Evolutionary conservation across 306 rosid species (phyloP), one percentile per base, ranked within the genome.

Genomic region (Luffa aegyptiaca): DNA sequence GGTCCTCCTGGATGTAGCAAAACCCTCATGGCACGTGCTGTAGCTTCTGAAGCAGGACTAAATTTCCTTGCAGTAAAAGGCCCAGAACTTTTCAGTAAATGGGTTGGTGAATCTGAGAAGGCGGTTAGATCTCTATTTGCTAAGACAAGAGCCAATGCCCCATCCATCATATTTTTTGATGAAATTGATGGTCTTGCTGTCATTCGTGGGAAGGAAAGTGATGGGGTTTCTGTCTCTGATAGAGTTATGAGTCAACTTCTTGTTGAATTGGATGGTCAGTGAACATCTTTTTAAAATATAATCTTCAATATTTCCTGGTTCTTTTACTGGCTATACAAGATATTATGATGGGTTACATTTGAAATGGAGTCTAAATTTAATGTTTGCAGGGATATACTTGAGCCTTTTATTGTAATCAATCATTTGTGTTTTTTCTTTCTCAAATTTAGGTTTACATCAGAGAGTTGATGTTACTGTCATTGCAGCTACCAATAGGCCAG

Each of bases 81-180:
- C 86, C 98, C 97, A 9, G 97, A 92, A 82, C 97, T 94, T 87
- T 94, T 88, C 86, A 91, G 97, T 81, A 94, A 94, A 87, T 94
- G 98, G 98, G 98, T 94, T 82, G 98, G 97, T 55, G 98, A 94
- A 88, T 94, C 98, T 75, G 97, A 94, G 95, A 92, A 94, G 89
- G 98, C 94, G 72, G 98, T 92, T 77, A 92, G 86, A 85, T 85
- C 96, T 57, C 83, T 94, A 81, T 94, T 94, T 77, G 92, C 96
- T n/a, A 94, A 91, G 84, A 97, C 97, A 62, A 90, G 95, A 90
- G 91, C 90, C 62, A 92, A 92, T 82, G 95, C 98, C n/a, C 98
- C 98, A 74, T 92, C 98, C 77, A 90, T 92, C 63, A 84, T 91
- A 65, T 94, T 94, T 85, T 92, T 91, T 68, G 95, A 94, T 88